A percentile compares a stretch with the other conserved stretches of the same genome.
Conservation (phyloP, 192 early-diverging fungal species). For the Radiomyces spectabilis region DNA sequence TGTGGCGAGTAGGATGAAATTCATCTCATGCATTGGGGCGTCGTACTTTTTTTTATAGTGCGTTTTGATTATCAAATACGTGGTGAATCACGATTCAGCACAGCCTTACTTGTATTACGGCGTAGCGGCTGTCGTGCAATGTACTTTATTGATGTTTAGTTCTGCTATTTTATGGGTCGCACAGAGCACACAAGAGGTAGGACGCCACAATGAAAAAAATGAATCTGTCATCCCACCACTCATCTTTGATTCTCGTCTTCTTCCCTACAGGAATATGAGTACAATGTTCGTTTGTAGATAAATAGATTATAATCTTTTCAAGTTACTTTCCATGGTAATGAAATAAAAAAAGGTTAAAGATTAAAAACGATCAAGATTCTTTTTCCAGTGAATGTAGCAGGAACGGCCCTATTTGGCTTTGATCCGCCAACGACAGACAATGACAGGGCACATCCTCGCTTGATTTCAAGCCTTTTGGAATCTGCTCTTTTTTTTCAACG, state of each 20-base stretch:
- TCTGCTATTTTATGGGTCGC: conserved; percentile 3
- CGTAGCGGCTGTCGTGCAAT: conserved; percentile 2
- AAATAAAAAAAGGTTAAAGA: neutral
- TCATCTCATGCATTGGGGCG: no score
- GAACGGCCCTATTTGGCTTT: no score
- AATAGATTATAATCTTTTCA: no score
- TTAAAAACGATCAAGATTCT: neutral
- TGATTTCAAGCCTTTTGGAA: no score
- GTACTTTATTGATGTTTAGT: neutral
- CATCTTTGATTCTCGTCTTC: no score
- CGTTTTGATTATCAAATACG: conserved; percentile 3
- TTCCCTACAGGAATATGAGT: conserved; percentile 2
- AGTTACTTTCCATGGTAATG: no score
- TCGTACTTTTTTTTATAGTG: neutral
- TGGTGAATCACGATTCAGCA: neutral
- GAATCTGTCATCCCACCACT: no score
- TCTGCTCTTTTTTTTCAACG: no score
- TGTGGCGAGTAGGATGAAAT: no score
- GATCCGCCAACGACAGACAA: no score
- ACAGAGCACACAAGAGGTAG: conserved; percentile 1
- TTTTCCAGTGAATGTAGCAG: no score
- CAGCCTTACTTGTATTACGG: neutral
- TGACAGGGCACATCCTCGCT: no score
- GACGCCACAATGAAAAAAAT: neutral
- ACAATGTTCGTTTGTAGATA: neutral